Percentiles rank a stretch among this genome's conserved stretches.
These are phyloP conservation scores for Thelonectria olida DNA, from an alignment of 2,329 filamentous ascomycete genomes.

Conservation along the genomic window DNA sequence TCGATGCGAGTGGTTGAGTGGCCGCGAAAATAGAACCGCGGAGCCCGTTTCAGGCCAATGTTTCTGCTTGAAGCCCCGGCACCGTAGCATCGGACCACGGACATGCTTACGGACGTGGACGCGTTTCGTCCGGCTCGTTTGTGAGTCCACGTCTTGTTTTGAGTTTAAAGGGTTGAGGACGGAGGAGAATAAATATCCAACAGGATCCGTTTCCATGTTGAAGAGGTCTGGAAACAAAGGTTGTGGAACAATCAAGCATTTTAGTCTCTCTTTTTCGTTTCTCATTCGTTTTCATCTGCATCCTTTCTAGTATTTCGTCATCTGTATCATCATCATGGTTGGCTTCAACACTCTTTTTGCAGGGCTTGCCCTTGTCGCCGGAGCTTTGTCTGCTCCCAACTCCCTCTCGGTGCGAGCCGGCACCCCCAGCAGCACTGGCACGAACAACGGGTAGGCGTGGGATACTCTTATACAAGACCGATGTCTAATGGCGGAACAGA, in stretches of 20 bases:
- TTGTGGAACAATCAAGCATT: not conserved
- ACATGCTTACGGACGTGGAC: not conserved
- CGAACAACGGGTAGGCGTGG: constrained; percentile 45
- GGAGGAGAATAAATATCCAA: not conserved
- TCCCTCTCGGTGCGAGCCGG: constrained; percentile 38
- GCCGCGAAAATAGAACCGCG: constrained; percentile 15
- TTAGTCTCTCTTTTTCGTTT: not conserved
- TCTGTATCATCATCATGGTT: constrained; percentile 33
- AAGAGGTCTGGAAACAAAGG: not conserved
- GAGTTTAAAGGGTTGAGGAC: not conserved
- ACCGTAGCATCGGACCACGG: constrained; percentile 19
- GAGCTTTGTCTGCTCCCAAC: constrained; percentile 31
- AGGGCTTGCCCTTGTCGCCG: constrained; percentile 36
- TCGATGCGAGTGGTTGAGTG: constrained; percentile 18
- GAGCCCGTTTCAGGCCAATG: constrained; percentile 32
- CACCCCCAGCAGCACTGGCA: constrained; percentile 48
- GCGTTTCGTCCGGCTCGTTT: constrained; percentile 5
- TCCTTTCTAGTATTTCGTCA: not conserved
- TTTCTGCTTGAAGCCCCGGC: constrained; percentile 15
- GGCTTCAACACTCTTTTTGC: constrained; percentile 37
- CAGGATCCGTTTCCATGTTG: not conserved
- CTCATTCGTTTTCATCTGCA: not conserved
- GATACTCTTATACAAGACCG: not conserved
- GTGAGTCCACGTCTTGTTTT: constrained; percentile 5
- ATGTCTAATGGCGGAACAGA: not conserved